A percentile compares a stretch with the other conserved stretches of the same genome.
phyloP scores from a whole-genome alignment of 2,329 filamentous ascomycete species.

The Aureobasidium sp. region DNA sequence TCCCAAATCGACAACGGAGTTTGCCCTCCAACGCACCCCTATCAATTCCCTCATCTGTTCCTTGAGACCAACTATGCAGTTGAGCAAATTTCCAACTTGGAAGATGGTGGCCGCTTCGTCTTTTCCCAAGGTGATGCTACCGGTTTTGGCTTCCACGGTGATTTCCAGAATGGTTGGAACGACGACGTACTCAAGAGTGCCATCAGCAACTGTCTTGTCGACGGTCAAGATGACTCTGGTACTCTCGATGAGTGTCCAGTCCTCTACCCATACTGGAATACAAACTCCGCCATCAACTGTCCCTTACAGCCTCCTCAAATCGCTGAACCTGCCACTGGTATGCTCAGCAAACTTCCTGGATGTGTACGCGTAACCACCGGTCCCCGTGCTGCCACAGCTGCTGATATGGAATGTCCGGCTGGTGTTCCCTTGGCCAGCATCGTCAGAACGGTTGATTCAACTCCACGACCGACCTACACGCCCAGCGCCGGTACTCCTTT shows the following conservation, averaged over 20 bases:
- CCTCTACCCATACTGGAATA: constrained; percentile 21
- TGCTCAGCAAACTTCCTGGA: constrained; percentile 25
- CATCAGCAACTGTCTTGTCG: constrained; percentile 26
- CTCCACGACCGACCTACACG: constrained; percentile 21
- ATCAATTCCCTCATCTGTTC: constrained; percentile 32
- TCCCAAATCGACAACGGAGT: constrained; percentile 31
- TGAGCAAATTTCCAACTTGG: constrained; percentile 25
- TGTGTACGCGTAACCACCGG: constrained; percentile 26
- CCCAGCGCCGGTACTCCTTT: constrained; percentile 19
- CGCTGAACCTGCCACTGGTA: constrained; percentile 21
- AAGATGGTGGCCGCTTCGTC: constrained; percentile 32
- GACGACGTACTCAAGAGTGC: constrained; percentile 30
- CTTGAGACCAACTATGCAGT: constrained; percentile 30
- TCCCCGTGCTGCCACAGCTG: constrained; percentile 21
- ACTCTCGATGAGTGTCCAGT: constrained; percentile 27
- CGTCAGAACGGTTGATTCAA: constrained; percentile 21
- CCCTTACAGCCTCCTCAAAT: constrained; percentile 20
- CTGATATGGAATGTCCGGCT: constrained; percentile 23
- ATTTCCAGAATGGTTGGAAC: constrained; percentile 46
- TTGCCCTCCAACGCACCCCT: constrained; percentile 30
- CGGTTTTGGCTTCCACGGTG: constrained; percentile 46
- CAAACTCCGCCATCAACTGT: constrained; percentile 21
- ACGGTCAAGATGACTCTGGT: constrained; percentile 21
- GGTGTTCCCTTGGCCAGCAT: constrained; percentile 18
- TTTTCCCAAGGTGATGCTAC: constrained; percentile 41